Conservation (phyloP, 495 filamentous ascomycete genomes). For the Penicillium herquei region DNA sequence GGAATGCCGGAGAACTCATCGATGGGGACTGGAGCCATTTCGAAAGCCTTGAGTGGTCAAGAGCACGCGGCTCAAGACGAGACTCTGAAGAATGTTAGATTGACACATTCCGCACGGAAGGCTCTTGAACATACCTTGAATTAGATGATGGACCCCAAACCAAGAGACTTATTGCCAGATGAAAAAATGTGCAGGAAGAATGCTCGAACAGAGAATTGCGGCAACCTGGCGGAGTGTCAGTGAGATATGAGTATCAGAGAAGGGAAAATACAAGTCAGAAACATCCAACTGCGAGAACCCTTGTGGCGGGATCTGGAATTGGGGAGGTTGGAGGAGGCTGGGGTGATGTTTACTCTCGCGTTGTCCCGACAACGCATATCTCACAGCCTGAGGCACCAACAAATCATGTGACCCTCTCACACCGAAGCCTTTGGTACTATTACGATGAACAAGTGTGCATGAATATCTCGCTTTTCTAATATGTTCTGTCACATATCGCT, state of each 20-base stretch:
- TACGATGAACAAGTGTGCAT: background rate
- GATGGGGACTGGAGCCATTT: slow-evolving; percentile 35
- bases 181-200: slow-evolving; percentile 4
- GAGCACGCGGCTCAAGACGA: slow-evolving; percentile 42
- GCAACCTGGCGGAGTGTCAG: slow-evolving; percentile 8
- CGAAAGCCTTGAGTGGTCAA: slow-evolving; percentile 28
- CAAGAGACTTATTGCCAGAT: slow-evolving; percentile 3
- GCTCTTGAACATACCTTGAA: slow-evolving; percentile 12
- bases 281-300: slow-evolving; percentile 8
- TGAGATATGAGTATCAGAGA: slow-evolving; percentile 1
- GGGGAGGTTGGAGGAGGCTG: slow-evolving; percentile 48
- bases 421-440: background rate
- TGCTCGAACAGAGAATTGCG: background rate
- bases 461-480: too few relatives aligned
- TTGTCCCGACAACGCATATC: slow-evolving; percentile 31
- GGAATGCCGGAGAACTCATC: slow-evolving; percentile 31
- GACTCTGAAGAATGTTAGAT: slow-evolving; percentile 20
- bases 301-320: slow-evolving; percentile 22
- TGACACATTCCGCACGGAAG: slow-evolving; percentile 4
- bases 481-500: too few relatives aligned
- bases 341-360: slow-evolving; percentile 33
- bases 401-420: background rate
- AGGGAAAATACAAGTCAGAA: slow-evolving; percentile 14
- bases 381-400: background rate
- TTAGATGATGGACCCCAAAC: slow-evolving; percentile 13